These are phyloP conservation scores for Oemleria cerasiformis DNA, from an alignment of 306 rosid species.

Conservation along the genomic window DNA sequence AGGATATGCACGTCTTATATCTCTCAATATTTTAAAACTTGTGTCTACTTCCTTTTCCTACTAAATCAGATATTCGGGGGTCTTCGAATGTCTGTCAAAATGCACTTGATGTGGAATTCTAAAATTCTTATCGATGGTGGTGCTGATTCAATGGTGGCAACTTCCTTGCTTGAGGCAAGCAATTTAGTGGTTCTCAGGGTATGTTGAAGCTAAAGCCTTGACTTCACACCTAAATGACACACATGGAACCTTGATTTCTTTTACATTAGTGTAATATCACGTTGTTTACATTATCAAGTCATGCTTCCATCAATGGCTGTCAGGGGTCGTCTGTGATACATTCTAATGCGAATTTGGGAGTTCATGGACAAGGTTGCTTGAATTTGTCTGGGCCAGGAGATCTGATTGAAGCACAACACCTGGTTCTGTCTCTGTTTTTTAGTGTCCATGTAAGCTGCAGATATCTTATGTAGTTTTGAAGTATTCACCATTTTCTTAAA, in stretches of 20 bases:
- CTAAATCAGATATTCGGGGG: conserved; percentile 80
- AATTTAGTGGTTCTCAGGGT: conserved; percentile 95
- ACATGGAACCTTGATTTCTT: not conserved
- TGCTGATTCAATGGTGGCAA: conserved; percentile 67
- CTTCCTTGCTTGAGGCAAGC: conserved; percentile 90
- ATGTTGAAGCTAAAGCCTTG: conserved; percentile 20
- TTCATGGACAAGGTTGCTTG: conserved; percentile 93
- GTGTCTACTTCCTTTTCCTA: not conserved
- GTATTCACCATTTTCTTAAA: not conserved
- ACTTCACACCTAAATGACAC: not conserved
- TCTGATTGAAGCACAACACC: conserved; percentile 84
- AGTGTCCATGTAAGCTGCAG: conserved; percentile 61
- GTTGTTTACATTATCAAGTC: conserved; percentile 26
- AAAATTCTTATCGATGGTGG: conserved; percentile 79
- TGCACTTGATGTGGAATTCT: conserved; percentile 88
- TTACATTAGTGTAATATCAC: not conserved
- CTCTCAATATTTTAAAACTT: not conserved
- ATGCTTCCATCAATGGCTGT: conserved; percentile 27
- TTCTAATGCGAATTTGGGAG: conserved; percentile 92
- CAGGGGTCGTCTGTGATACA: conserved; percentile 90
- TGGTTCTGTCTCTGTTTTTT: conserved; percentile 76
- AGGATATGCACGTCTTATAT: not conserved
- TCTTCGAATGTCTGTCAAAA: conserved; percentile 94
- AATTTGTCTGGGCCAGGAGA: conserved; percentile 95
- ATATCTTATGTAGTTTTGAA: conserved; percentile 4